These are phyloP conservation scores for Entelexis sorbosivorans DNA, from an alignment of 1,139 yeast species.

Conservation along the genomic window DNA sequence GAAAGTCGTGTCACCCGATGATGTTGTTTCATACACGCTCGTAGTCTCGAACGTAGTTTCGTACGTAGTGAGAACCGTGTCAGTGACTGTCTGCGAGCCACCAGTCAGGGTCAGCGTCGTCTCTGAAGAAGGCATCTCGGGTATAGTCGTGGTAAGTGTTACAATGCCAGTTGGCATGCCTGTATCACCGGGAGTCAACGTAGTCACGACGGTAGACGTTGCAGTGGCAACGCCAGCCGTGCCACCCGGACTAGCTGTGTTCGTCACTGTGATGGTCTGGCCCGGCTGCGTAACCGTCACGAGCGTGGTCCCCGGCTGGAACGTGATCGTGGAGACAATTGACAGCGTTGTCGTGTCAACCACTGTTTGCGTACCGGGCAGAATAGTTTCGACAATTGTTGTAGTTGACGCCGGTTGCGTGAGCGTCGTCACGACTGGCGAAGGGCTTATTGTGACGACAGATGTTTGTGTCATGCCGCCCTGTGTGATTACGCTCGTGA, in stretches of 20 bases:
- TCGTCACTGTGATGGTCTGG: slow-evolving; percentile 8
- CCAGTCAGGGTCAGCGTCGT: slow-evolving; percentile 9
- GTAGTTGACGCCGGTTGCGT: slow-evolving; percentile 10
- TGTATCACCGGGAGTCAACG: neutral
- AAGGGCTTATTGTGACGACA: slow-evolving; percentile 13
- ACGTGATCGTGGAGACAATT: slow-evolving; percentile 10
- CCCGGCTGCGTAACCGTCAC: slow-evolving; percentile 10
- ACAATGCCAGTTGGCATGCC: neutral
- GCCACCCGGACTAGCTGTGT: slow-evolving; percentile 9
- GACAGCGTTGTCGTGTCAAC: slow-evolving; percentile 7
- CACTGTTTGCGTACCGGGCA: slow-evolving; percentile 14
- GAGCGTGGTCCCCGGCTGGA: slow-evolving; percentile 2
- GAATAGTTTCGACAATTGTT: slow-evolving; percentile 13
- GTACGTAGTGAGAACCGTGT: slow-evolving; percentile 8
- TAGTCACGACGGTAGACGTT: neutral
- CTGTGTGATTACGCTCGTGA: slow-evolving; percentile 9
- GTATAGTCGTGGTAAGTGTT: slow-evolving; percentile 5
- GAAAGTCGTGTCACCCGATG: neutral
- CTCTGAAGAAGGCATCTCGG: slow-evolving; percentile 3
- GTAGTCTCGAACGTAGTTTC: slow-evolving; percentile 7
- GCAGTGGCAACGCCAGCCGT: neutral
- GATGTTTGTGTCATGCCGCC: slow-evolving; percentile 6
- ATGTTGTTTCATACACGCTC: slow-evolving; percentile 2
- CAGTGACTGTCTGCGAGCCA: slow-evolving; percentile 16
- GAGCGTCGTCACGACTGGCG: slow-evolving; percentile 8